Base-by-base conservation (phyloP, 495 filamentous ascomycete species). In the Letharia columbiana region DNA sequence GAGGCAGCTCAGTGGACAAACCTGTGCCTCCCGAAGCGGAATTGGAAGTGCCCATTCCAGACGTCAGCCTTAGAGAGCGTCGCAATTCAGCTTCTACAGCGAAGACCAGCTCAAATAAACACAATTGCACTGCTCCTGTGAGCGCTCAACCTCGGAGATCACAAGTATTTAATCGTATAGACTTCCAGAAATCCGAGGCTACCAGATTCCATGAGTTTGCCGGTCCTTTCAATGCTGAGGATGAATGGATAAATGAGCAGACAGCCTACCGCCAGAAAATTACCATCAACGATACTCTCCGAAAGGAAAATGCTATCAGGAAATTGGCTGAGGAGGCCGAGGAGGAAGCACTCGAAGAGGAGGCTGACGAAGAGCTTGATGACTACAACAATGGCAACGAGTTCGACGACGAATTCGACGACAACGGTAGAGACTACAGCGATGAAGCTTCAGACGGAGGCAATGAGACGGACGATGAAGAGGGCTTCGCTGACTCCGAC, bases 391-490 rank as follows among this genome's bases (percentile, higher is more conserved):
- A 83, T 28, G 80, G 81, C 18, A 82, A 79, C 23, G 80, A 86
- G 13, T 77, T 80, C 7, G 79, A 80, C 13, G 74, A 79, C n/a
- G 80, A 86, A 13, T 77, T 79, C 8, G 79, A 80, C 11, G 74
- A 74, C 12, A 72, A 77, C 23, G 76, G 79, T 4, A 76, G 78
- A 4, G 74, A 80, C 45, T 78, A 79, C 40, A 75, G 73, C 31
- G 77, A 77, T 44, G 78, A 82, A 7, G 83, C 85, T 15, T 81
- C 80, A 7, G 80, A 83, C 45, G 89, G 87, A 72, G 91, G 91
- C 15, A 92, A 93, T 70, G 91, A 96, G 69, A 94, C 92, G n/a
- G 93, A 98, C 73, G 91, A 96, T 71, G 94, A 98, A 77, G 86
- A 86, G 68, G 94, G 94, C 4, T 96, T 97, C 72, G 93, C 91